phyloP scores from a whole-genome alignment of 495 filamentous ascomycete genomes.

The Tetracladium setigerum region DNA sequence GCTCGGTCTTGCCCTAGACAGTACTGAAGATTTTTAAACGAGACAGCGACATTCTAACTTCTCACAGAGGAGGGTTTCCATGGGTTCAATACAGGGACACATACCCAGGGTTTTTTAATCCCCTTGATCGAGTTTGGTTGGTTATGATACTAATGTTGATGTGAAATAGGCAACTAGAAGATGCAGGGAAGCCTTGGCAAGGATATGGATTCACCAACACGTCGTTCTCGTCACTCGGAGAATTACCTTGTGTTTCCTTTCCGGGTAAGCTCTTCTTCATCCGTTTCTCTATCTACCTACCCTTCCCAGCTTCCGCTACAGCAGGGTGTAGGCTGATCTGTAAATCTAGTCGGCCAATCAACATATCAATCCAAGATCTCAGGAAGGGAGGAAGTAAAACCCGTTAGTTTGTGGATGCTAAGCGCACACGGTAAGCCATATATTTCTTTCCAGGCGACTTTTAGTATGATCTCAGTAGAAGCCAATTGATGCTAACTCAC shows the following conservation, averaged over 20 bases:
- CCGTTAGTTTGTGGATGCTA: constrained; percentile 3
- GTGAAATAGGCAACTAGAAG: background rate
- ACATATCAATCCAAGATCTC: background rate
- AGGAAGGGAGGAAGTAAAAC: background rate
- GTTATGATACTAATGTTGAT: background rate
- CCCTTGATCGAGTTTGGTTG: background rate
- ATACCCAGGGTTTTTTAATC: constrained; percentile 5
- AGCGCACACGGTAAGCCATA: constrained; percentile 1
- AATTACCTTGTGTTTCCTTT: constrained; percentile 5
- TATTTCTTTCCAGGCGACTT: background rate
- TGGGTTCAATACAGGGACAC: constrained; percentile 8
- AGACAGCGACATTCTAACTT: too few relatives aligned
- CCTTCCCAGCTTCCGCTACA: too few relatives aligned
- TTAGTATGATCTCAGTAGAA: background rate
- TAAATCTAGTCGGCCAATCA: constrained; percentile 3
- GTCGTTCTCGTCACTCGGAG: constrained; percentile 9
- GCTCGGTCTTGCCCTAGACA: too few relatives aligned
- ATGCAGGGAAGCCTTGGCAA: constrained; percentile 6
- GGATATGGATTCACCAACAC: constrained; percentile 11
- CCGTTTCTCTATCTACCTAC: background rate
- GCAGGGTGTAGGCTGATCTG: background rate
- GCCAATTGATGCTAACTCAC: background rate
- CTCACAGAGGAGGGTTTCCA: background rate
- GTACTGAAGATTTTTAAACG: too few relatives aligned
- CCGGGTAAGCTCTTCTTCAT: background rate